Evolutionary conservation across 1,284 basidiomycete genomes (phyloP).

Genomic region (Mycena citricolor): DNA sequence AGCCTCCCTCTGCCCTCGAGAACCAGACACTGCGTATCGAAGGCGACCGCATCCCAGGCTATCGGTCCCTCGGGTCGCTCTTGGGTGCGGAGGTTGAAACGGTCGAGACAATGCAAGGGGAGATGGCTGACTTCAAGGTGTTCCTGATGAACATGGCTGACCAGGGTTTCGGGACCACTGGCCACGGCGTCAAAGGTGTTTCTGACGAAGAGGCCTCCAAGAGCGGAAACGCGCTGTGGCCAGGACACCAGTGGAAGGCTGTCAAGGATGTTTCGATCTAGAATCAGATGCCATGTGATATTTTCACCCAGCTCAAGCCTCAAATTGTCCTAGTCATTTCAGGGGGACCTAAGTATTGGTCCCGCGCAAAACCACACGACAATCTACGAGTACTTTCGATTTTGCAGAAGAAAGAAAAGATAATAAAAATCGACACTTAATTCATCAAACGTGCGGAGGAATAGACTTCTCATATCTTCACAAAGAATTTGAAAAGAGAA

Average conservation of each 20-base stretch:
- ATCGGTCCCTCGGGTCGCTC: conserved; percentile 24
- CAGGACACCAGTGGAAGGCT: conserved; percentile 9
- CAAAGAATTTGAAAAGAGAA: no score
- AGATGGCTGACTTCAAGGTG: conserved; percentile 5
- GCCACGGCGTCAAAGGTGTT: background rate
- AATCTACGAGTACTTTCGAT: no score
- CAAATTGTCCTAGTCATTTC: no score
- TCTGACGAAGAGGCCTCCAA: no score
- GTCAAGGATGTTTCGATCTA: conserved; percentile 12
- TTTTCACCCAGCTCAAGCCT: no score
- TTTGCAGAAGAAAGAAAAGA: no score
- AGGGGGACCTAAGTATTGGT: no score
- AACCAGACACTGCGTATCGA: conserved; percentile 30
- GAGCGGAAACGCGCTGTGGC: conserved; percentile 10
- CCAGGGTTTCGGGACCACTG: conserved; percentile 6
- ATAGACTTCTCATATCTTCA: no score
- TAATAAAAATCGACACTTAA: no score
- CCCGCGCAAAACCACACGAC: no score
- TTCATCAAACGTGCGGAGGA: no score
- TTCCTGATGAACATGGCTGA: background rate
- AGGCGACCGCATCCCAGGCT: conserved; percentile 28
- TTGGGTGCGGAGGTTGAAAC: conserved; percentile 23
- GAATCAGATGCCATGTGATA: no score
- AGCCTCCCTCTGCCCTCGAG: conserved; percentile 25
- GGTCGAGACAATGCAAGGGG: conserved; percentile 21